phyloP scores from a whole-genome alignment of 106 monocot species.

The Narthecium ossifragum region DNA sequence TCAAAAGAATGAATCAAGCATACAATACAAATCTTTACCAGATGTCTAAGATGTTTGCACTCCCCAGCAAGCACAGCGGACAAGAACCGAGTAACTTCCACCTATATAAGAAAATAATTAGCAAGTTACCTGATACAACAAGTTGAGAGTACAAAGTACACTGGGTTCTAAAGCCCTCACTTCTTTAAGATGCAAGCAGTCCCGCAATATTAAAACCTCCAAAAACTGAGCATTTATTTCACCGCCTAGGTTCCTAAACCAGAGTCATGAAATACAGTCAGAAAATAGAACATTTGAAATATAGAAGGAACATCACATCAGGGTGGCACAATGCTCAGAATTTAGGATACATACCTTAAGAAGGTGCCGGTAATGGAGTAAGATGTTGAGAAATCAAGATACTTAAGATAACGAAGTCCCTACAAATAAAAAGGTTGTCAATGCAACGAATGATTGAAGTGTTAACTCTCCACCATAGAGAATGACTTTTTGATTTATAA shows the following conservation, averaged over 20 bases:
- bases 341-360: constrained; percentile 31
- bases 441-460: no score
- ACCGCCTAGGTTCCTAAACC: constrained; percentile 41
- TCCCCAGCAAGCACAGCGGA: constrained; percentile 40
- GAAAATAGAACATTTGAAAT: constrained; percentile 2
- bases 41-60: constrained; percentile 31
- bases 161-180: constrained; percentile 23
- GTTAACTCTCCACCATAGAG: no score
- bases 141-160: not conserved
- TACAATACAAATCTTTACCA: constrained; percentile 21
- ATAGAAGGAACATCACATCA: not conserved
- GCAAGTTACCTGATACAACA: not conserved
- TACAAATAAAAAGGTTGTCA: constrained; percentile 25
- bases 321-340: constrained; percentile 1
- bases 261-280: constrained; percentile 25
- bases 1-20: not conserved
- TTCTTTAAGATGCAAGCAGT: constrained; percentile 78
- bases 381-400: constrained; percentile 62
- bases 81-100: constrained; percentile 47
- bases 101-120: constrained; percentile 17
- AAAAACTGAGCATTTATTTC: constrained; percentile 21
- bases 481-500: no score
- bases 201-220: constrained; percentile 60
- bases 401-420: constrained; percentile 44
- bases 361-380: constrained; percentile 51